A percentile compares a stretch with the other conserved stretches of the same genome.
These are phyloP conservation scores for Castanea sativa DNA, from an alignment of 306 rosid species.

Conservation along the genomic window DNA sequence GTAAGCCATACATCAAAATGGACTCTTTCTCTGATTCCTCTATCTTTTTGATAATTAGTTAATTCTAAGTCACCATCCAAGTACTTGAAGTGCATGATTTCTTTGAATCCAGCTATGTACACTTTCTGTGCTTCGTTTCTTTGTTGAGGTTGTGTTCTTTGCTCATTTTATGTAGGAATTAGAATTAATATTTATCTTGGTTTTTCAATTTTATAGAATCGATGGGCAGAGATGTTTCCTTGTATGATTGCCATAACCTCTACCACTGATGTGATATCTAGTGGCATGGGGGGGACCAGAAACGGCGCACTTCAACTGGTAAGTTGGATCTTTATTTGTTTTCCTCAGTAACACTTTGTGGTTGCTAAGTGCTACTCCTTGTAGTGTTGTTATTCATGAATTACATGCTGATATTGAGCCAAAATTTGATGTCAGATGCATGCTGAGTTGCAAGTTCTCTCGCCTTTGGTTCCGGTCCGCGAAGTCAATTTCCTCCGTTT, in stretches of 20 bases:
- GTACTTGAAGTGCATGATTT: not conserved
- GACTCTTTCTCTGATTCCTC: not conserved
- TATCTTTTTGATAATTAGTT: not conserved
- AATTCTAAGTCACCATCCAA: not conserved
- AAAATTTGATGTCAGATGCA: constrained; percentile 57
- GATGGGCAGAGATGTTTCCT: constrained; percentile 97
- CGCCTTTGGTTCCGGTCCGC: constrained; percentile 87
- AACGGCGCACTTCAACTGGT: constrained; percentile 92
- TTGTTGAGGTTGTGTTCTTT: not conserved
- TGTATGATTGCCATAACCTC: constrained; percentile 75
- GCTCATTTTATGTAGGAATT: not conserved
- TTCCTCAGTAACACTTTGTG: not conserved
- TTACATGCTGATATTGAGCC: not conserved
- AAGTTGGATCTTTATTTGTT: constrained; percentile 5
- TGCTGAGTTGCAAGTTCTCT: constrained; percentile 91
- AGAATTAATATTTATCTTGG: not conserved
- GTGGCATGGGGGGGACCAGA: constrained; percentile 84
- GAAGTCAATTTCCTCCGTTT: constrained; percentile 79
- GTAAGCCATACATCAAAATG: constrained; percentile 30
- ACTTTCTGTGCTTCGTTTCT: not conserved
- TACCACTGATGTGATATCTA: constrained; percentile 69
- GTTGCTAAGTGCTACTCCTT: not conserved
- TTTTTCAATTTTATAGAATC: constrained; percentile 39
- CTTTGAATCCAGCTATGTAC: not conserved
- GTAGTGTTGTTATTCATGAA: not conserved